phyloP scores from a whole-genome alignment of 768 basidiomycete species.

The Paxillus involutus region DNA sequence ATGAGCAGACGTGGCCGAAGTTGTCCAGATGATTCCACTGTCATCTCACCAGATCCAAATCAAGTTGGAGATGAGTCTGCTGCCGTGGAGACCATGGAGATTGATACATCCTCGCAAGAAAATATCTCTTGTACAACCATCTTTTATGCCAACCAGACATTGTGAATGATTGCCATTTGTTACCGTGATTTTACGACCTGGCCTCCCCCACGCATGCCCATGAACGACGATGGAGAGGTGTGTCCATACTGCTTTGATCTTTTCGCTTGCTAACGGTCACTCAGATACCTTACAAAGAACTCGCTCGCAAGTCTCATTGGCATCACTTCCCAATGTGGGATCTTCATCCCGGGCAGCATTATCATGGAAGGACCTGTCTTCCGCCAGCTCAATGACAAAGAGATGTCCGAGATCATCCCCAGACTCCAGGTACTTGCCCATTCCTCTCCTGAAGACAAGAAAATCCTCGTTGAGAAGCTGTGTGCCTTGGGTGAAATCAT shows the following conservation, averaged over 20 bases:
- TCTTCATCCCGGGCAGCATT: slow-evolving; percentile 89
- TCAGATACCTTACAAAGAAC: slow-evolving; percentile 66
- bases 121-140: slow-evolving; percentile 94
- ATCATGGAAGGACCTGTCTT: slow-evolving; percentile 99
- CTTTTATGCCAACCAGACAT: slow-evolving; percentile 95
- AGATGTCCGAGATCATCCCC: slow-evolving; percentile 83
- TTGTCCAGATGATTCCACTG: slow-evolving; percentile 89
- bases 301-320: slow-evolving; percentile 75
- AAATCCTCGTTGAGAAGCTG: slow-evolving; percentile 85
- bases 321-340: slow-evolving; percentile 91
- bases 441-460: slow-evolving; percentile 97
- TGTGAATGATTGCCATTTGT: slow-evolving; percentile 92
- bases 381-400: slow-evolving; percentile 66
- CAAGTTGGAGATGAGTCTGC: slow-evolving; percentile 18
- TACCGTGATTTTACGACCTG: slow-evolving; percentile 85
- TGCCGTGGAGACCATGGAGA: slow-evolving; percentile 54
- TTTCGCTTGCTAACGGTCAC: slow-evolving; percentile 9
- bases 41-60: slow-evolving; percentile 42
- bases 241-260: slow-evolving; percentile 9
- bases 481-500: too few relatives aligned
- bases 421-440: slow-evolving; percentile 95
- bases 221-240: slow-evolving; percentile 54
- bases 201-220: slow-evolving; percentile 62
- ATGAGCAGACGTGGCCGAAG: slow-evolving; percentile 40
- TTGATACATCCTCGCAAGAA: slow-evolving; percentile 66